Base-by-base conservation (phyloP, 768 basidiomycete genomes). In the Pisolithus albus region DNA sequence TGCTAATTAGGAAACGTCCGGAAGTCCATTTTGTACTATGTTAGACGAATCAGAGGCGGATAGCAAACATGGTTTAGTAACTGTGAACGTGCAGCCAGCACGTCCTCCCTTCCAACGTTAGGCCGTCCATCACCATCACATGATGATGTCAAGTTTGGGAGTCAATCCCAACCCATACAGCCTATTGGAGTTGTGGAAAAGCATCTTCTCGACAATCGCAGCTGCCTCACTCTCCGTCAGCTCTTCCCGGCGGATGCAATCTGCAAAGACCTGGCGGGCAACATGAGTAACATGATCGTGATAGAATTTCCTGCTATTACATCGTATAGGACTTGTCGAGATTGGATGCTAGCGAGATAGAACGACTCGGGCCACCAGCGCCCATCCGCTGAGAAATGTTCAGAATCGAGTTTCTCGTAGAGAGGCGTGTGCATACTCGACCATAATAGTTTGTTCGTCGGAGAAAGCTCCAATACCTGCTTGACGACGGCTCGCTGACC, bases 381-480 rank as follows among this genome's bases (percentile, higher is more conserved):
- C 47, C 62, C 64, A 26, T 64, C 64, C 9, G 55, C 59, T 57
- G 30, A 9, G 50, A 42, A 37, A 26, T 34, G 34, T 34, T 6
- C 24, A 30, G 7, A 1, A n/a, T 62, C 6, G 57, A 44, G 11
- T 4, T 37, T 26, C 54, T 37, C 24, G 37, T 13, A 28, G 28
- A 19, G 6, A 5, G 32, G 3, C 32, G 8, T 8, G n/a, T 43
- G 3, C 79, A 56, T 58, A 87, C 87, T 88, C 4, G 86, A 88
- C 84, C 85, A 91, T 70, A 91, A 61, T 24, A 90, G 79, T 62
- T 89, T 91, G 62, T 82, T 88, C 24, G 82, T 87, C 11, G 88
- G 88, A 16, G 77, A 72, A 13, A 88, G 67, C 64, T 90, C 88
- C 2, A 90, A 68, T 19, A 86, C 69, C 61, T 89, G 80, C 23